Evolutionary conservation across 2,329 filamentous ascomycete species (phyloP).

Genomic region (Myriosclerotinia scirpicola): DNA sequence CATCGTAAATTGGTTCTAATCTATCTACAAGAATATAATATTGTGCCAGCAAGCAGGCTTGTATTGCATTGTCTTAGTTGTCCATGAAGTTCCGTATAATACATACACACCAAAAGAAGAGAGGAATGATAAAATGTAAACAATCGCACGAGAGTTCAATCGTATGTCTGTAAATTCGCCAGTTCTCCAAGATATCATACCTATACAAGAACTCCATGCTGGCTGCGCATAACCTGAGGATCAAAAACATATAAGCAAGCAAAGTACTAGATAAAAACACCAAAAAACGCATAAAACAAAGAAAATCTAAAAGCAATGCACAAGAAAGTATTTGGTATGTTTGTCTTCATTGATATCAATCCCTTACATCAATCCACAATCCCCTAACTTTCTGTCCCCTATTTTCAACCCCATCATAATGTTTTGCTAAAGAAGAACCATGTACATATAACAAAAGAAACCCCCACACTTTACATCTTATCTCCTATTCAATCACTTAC

Average conservation of each 20-base stretch:
- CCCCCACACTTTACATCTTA: conserved; percentile 1
- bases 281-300: background rate
- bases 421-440: conserved; percentile 9
- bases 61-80: background rate
- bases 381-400: background rate
- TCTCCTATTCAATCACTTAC: background rate
- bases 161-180: background rate
- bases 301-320: conserved; percentile 1
- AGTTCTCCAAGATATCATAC: conserved; percentile 4
- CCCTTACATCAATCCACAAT: conserved; percentile 15
- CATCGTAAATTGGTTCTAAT: background rate
- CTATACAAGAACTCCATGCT: conserved; percentile 11
- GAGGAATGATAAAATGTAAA: background rate
- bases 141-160: background rate
- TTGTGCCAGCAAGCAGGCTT: background rate
- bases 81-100: too few species aligned
- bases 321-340: conserved; percentile 17
- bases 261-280: background rate
- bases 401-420: conserved; percentile 1
- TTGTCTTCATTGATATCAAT: conserved; percentile 23
- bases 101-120: background rate
- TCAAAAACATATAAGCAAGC: conserved; percentile 3
- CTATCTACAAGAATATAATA: background rate
- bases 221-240: conserved; percentile 1
- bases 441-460: conserved; percentile 17